These are phyloP conservation scores for Globisporangium alternatum DNA, from an alignment of 352 stramenopile genomes.

Conservation along the genomic window DNA sequence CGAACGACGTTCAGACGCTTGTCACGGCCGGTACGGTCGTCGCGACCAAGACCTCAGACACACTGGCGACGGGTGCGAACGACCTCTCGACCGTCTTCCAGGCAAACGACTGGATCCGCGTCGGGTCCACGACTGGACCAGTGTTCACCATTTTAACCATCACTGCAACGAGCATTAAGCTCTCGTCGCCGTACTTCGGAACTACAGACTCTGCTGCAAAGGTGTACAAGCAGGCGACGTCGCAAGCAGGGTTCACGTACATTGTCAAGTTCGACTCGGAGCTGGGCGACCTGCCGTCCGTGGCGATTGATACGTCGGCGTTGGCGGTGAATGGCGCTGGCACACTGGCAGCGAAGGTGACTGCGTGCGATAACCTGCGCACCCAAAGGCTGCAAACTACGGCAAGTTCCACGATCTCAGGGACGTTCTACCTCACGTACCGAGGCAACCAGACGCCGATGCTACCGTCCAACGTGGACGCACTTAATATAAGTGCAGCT, in stretches of 20 bases:
- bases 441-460: slow-evolving; percentile 62
- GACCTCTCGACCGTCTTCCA: slow-evolving; percentile 68
- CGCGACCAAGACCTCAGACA: slow-evolving; percentile 79
- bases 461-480: slow-evolving; percentile 64
- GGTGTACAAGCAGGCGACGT: slow-evolving; percentile 82
- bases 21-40: slow-evolving; percentile 51
- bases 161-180: slow-evolving; percentile 56
- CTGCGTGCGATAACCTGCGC: slow-evolving; percentile 81
- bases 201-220: slow-evolving; percentile 36
- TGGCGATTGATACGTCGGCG: slow-evolving; percentile 48
- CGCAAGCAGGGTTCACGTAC: slow-evolving; percentile 59
- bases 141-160: slow-evolving; percentile 87
- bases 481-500: slow-evolving; percentile 43
- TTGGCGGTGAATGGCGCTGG: slow-evolving; percentile 38
- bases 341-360: slow-evolving; percentile 48
- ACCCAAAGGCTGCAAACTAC: slow-evolving; percentile 71
- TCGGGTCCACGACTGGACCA: slow-evolving; percentile 69
- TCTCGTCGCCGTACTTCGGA: slow-evolving; percentile 88
- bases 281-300: slow-evolving; percentile 57
- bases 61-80: slow-evolving; percentile 43
- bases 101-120: slow-evolving; percentile 91
- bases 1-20: slow-evolving; percentile 79
- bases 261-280: slow-evolving; percentile 73
- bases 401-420: slow-evolving; percentile 51
- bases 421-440: slow-evolving; percentile 86